phyloP scores from a whole-genome alignment of 148 eudicot genomes.

The Rhododendron ferrugineum region DNA sequence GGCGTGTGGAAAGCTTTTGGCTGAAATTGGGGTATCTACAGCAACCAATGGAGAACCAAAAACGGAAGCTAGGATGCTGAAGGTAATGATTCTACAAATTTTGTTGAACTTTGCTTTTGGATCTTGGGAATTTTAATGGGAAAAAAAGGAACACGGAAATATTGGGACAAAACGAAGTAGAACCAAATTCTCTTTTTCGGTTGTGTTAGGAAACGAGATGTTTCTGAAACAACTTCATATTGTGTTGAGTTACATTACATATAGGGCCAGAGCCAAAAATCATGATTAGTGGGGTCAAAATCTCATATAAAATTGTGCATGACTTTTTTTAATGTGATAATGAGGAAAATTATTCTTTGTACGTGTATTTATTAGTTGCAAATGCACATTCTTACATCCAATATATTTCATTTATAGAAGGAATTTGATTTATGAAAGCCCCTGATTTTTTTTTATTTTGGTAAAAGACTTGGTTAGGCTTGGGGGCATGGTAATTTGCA shows the following conservation, averaged over 20 bases:
- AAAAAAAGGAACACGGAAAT: background rate
- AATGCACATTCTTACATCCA: background rate
- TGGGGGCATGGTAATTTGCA: background rate
- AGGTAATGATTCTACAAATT: slow-evolving; percentile 33
- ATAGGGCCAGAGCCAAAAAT: background rate
- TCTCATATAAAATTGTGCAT: background rate
- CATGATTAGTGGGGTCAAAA: background rate
- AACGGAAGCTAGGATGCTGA: slow-evolving; percentile 50
- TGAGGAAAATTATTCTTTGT: background rate
- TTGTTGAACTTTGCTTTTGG: background rate
- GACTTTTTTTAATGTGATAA: background rate
- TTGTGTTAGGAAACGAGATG: background rate
- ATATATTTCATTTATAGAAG: background rate
- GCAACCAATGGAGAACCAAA: slow-evolving; percentile 36
- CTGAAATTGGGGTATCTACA: slow-evolving; percentile 38
- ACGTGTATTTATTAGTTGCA: background rate
- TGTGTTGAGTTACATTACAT: background rate
- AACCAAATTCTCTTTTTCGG: background rate
- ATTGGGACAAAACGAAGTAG: background rate
- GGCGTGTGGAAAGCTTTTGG: slow-evolving; percentile 57
- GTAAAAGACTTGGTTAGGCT: background rate
- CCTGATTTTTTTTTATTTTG: background rate
- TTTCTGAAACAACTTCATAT: background rate
- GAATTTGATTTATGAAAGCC: background rate
- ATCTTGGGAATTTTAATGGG: background rate